These are phyloP conservation scores for Fusarium armeniacum DNA, from an alignment of 2,329 filamentous ascomycete genomes.

Conservation along the genomic window DNA sequence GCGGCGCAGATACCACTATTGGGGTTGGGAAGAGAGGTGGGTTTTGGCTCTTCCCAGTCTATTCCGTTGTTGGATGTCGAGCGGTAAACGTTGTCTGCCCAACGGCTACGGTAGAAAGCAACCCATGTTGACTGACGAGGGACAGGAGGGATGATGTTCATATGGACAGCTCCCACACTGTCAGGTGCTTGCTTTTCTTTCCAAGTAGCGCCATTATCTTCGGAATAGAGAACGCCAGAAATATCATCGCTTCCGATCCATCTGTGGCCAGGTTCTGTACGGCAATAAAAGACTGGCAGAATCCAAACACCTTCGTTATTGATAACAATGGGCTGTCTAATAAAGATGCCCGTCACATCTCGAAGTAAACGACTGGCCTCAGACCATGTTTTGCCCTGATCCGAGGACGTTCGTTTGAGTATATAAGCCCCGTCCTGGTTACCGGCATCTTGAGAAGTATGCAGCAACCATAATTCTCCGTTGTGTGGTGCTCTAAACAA, in stretches of 20 bases:
- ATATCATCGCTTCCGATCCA: slow-evolving; percentile 63
- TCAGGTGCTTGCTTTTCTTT: slow-evolving; percentile 55
- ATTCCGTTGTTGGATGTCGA: slow-evolving; percentile 58
- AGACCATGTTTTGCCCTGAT: slow-evolving; percentile 57
- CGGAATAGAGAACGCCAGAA: slow-evolving; percentile 56
- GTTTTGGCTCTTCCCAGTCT: slow-evolving; percentile 55
- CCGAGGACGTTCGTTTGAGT: slow-evolving; percentile 54
- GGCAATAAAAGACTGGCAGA: slow-evolving; percentile 60
- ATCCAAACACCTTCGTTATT: slow-evolving; percentile 57
- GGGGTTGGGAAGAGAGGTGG: slow-evolving; percentile 58
- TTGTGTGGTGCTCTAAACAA: slow-evolving; percentile 56
- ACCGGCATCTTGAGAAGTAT: slow-evolving; percentile 61
- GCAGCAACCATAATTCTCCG: slow-evolving; percentile 58
- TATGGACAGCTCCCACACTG: slow-evolving; percentile 59
- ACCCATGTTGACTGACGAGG: slow-evolving; percentile 50
- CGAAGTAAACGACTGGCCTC: slow-evolving; percentile 52
- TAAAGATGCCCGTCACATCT: slow-evolving; percentile 56
- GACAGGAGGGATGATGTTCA: slow-evolving; percentile 56
- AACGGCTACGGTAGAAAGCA: slow-evolving; percentile 59
- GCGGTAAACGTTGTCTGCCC: slow-evolving; percentile 60
- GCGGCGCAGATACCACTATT: slow-evolving; percentile 60
- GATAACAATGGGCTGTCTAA: slow-evolving; percentile 58
- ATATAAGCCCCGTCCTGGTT: slow-evolving; percentile 60
- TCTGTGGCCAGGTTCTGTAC: slow-evolving; percentile 56
- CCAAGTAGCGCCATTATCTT: slow-evolving; percentile 58